phyloP scores from a whole-genome alignment of 2,329 filamentous ascomycete genomes.

The Teratosphaeria destructans region DNA sequence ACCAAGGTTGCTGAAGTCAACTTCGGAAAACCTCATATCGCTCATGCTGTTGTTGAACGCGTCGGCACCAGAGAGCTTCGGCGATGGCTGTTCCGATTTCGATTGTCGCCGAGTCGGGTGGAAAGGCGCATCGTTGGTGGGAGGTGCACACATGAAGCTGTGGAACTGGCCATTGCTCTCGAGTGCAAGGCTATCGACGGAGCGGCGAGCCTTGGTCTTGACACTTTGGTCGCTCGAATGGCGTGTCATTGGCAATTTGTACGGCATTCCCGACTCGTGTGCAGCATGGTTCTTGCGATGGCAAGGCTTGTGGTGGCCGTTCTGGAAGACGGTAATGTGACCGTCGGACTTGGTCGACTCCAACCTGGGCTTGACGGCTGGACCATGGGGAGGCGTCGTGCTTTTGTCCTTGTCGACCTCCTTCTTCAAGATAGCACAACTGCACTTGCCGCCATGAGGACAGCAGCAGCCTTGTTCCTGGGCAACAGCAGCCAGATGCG shows the following conservation, averaged over 20 bases:
- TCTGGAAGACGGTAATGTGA: conserved; percentile 50
- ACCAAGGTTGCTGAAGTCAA: conserved; percentile 18
- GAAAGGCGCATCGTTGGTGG: conserved; percentile 7
- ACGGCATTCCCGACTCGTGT: conserved; percentile 52
- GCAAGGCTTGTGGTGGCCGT: conserved; percentile 55
- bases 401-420: conserved; percentile 29
- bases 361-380: conserved; percentile 46
- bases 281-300: conserved; percentile 56
- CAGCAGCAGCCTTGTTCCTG: conserved; percentile 41
- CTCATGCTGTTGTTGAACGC: background rate
- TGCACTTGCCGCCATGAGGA: conserved; percentile 49
- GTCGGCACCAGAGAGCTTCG: conserved; percentile 11
- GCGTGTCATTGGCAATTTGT: conserved; percentile 51
- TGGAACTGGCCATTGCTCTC: conserved; percentile 7
- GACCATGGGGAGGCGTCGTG: conserved; percentile 22
- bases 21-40: conserved; percentile 10
- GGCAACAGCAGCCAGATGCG: conserved; percentile 22
- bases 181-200: conserved; percentile 41
- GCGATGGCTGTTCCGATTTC: conserved; percentile 24
- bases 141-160: conserved; percentile 1
- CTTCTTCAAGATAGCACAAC: conserved; percentile 48
- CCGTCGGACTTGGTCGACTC: conserved; percentile 49
- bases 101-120: conserved; percentile 16
- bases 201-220: conserved; percentile 34
- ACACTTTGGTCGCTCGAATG: conserved; percentile 41